Evolutionary conservation across 768 basidiomycete genomes (phyloP).

Genomic region (Mycena vulgaris): DNA sequence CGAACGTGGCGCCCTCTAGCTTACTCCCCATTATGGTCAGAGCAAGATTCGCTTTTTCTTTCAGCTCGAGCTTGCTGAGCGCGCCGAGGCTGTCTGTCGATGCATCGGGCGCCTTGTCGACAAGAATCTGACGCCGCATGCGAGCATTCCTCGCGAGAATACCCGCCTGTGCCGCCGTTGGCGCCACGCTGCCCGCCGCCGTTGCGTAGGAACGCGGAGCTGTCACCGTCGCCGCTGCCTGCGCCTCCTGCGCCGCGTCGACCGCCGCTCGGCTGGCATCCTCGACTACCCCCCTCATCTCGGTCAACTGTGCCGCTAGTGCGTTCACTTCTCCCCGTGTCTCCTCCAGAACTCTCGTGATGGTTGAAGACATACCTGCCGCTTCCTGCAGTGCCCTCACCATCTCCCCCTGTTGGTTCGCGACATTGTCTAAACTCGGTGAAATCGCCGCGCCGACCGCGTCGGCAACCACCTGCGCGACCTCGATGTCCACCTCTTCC

Average conservation of each 20-base stretch:
- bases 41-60: background rate
- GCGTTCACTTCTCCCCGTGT: background rate
- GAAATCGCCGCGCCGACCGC: background rate
- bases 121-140: background rate
- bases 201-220: background rate
- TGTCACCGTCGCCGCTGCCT: background rate
- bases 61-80: background rate
- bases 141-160: background rate
- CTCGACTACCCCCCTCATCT: no score
- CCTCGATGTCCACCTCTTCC: background rate
- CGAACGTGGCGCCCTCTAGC: background rate
- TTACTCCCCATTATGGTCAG: background rate
- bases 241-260: background rate
- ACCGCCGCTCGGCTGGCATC: no score
- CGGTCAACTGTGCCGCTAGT: background rate
- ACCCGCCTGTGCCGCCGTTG: constrained; percentile 27
- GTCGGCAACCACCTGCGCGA: background rate
- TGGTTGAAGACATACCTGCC: background rate
- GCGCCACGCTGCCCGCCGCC: no score
- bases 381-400: background rate
- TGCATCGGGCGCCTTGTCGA: background rate
- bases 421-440: background rate
- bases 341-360: background rate
- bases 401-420: background rate
- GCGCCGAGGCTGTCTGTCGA: background rate